phyloP scores from a whole-genome alignment of 108 stramenopile genomes.

The Epithemia pelagica region DNA sequence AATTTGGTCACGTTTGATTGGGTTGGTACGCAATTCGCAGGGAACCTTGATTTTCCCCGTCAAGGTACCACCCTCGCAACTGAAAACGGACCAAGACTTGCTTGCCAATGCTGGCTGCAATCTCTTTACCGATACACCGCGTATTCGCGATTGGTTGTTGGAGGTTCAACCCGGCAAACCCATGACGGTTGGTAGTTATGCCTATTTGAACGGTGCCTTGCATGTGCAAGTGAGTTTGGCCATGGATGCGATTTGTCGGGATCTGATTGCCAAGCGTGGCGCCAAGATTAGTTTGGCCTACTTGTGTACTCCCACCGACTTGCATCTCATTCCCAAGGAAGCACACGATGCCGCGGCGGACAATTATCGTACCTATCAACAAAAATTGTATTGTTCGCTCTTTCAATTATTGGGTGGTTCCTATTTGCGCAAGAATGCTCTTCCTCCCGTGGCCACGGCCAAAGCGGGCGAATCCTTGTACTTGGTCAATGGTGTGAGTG shows the following conservation, averaged over 20 bases:
- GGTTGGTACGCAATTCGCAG: constrained; percentile 62
- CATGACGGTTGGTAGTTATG: constrained; percentile 90
- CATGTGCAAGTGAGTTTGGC: constrained; percentile 95
- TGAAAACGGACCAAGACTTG: constrained; percentile 60
- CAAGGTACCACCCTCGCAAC: constrained; percentile 44
- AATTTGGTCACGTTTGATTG: constrained; percentile 91
- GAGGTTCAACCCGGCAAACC: constrained; percentile 72
- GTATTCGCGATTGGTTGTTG: constrained; percentile 93
- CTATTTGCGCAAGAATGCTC: constrained; percentile 70
- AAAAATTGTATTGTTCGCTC: constrained; percentile 59
- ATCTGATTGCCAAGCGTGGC: constrained; percentile 67
- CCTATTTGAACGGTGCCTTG: constrained; percentile 94
- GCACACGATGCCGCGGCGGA: constrained; percentile 72
- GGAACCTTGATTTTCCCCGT: constrained; percentile 94
- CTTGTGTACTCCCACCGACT: constrained; percentile 97
- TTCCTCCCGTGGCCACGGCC: constrained; percentile 43
- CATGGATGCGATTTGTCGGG: constrained; percentile 88
- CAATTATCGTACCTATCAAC: constrained; percentile 61
- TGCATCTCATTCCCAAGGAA: constrained; percentile 90
- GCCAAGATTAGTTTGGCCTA: constrained; percentile 82
- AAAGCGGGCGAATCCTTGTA: constrained; percentile 57
- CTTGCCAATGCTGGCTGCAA: constrained; percentile 83
- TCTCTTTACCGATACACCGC: constrained; percentile 88
- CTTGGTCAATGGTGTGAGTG: constrained; percentile 84
- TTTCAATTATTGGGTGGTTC: constrained; percentile 64